These are phyloP conservation scores for Nadsonia commutata DNA, from an alignment of 1,139 yeast species.

Conservation along the genomic window DNA sequence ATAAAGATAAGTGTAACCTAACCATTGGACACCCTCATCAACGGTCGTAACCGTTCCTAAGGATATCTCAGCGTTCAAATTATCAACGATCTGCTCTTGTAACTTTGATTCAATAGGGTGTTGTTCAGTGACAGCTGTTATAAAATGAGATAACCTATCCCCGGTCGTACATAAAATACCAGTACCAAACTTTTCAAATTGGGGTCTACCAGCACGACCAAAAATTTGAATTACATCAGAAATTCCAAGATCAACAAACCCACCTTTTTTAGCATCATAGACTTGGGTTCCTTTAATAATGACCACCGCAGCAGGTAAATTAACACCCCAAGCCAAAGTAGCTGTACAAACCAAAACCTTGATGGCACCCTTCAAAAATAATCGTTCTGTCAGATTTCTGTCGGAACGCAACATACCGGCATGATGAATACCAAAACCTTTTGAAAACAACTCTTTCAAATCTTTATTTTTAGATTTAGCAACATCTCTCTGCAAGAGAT, in stretches of 20 bases:
- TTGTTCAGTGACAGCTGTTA: slow-evolving; percentile 79
- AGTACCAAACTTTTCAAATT: slow-evolving; percentile 81
- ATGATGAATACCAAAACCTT: slow-evolving; percentile 90
- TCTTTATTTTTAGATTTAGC: slow-evolving; percentile 65
- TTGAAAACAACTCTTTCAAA: slow-evolving; percentile 60
- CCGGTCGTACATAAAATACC: slow-evolving; percentile 79
- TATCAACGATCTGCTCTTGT: slow-evolving; percentile 68
- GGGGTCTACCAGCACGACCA: slow-evolving; percentile 99
- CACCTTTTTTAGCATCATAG: slow-evolving; percentile 90
- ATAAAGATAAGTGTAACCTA: slow-evolving; percentile 88
- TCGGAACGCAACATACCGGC: slow-evolving; percentile 95
- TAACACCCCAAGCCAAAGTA: slow-evolving; percentile 99
- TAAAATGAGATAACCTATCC: slow-evolving; percentile 74
- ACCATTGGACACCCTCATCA: slow-evolving; percentile 92
- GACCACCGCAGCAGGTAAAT: slow-evolving; percentile 95
- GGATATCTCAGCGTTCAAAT: slow-evolving; percentile 89
- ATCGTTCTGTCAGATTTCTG: slow-evolving; percentile 74
- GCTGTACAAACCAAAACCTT: slow-evolving; percentile 93
- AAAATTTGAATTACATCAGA: slow-evolving; percentile 95
- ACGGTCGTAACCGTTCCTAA: slow-evolving; percentile 89
- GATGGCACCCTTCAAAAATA: slow-evolving; percentile 76
- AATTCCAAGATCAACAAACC: slow-evolving; percentile 82
- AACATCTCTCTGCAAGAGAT: slow-evolving; percentile 48
- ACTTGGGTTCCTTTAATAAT: slow-evolving; percentile 93
- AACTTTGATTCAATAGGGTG: slow-evolving; percentile 90